Evolutionary conservation across 2,329 filamentous ascomycete genomes (phyloP).

Genomic region (Stachybotrys chartarum): DNA sequence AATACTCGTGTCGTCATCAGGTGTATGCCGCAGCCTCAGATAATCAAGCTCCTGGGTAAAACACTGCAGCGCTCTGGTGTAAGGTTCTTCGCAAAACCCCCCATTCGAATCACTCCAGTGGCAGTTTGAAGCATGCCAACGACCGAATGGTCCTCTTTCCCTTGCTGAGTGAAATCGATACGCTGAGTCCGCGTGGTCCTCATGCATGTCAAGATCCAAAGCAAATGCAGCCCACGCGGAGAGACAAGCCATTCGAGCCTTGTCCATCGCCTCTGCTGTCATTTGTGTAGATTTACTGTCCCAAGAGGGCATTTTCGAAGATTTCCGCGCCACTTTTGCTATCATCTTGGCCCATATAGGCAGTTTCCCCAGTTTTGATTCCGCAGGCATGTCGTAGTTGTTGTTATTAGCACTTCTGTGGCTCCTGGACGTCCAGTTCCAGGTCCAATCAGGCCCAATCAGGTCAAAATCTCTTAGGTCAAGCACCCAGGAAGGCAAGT

Average conservation of each 20-base stretch:
- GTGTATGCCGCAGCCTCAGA: not conserved
- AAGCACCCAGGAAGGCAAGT: not conserved
- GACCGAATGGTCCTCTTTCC: not conserved
- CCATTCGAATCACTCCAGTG: too few species aligned
- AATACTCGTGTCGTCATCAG: not conserved
- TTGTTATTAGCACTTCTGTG: not conserved
- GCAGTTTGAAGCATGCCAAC: not conserved
- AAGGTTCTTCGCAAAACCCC: not conserved
- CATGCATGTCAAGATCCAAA: not conserved
- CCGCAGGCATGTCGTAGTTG: not conserved
- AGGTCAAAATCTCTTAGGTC: not conserved
- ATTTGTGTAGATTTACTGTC: not conserved
- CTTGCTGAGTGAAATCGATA: not conserved
- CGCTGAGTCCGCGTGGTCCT: not conserved
- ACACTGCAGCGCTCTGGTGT: not conserved
- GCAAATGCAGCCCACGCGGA: not conserved
- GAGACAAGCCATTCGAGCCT: not conserved
- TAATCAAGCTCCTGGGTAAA: not conserved
- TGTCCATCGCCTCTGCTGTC: not conserved
- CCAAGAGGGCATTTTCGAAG: not conserved
- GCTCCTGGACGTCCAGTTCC: too few species aligned
- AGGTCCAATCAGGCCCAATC: not conserved
- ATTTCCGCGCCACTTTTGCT: not conserved
- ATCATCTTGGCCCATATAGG: not conserved
- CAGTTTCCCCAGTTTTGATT: not conserved